Base-by-base conservation (phyloP, 163 green algal species). In the Smithsoniella earleae region DNA sequence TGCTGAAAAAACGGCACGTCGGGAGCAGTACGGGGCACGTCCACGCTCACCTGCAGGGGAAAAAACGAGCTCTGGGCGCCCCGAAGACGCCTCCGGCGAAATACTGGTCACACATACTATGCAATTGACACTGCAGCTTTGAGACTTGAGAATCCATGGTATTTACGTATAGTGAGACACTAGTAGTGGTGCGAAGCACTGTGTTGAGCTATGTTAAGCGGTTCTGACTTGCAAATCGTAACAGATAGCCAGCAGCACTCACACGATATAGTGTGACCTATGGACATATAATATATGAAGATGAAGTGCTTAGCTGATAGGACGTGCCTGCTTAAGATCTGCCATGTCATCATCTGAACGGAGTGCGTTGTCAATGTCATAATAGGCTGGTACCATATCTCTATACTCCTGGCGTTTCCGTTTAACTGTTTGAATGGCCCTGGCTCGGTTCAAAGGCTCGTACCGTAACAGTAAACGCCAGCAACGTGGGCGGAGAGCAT, bases 11-110 rank as follows among this genome's bases (percentile, higher is more conserved):
- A 96, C 2, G 86, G 77, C 16, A 96, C 90, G 2, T 79, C 85
- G 25, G 93, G 92, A 0, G 93, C 92, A 2, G 93, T 98, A 45
- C 93, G 83, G 3, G 93, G 93, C 18, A 94, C 92, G 75, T 98
- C 92, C 62, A 98, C 89, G 0, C 75, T 79, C 18, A 96, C 93
- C 88, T 96, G 85, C 37, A 62, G 16, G 8, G 6, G 6, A 25
- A 16, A 36, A 25, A 54, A 13, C 40, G 13, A 49, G 13, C 40
- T 49, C 40, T 49, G 40, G 10, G 10, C 40, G 40, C 40, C 22
- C 5, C 20, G n/a, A n/a, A n/a, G n/a, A n/a, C n/a, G n/a, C n/a
- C 8, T 13, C 30, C 22, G 4, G 20, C 2, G 16, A 2, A 6
- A 27, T 37, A 22, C n/a, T 38, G 1, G 66, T 34, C 25, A 66